These are phyloP conservation scores for Seiridium cupressi DNA, from an alignment of 2,329 filamentous ascomycete species.

Conservation along the genomic window DNA sequence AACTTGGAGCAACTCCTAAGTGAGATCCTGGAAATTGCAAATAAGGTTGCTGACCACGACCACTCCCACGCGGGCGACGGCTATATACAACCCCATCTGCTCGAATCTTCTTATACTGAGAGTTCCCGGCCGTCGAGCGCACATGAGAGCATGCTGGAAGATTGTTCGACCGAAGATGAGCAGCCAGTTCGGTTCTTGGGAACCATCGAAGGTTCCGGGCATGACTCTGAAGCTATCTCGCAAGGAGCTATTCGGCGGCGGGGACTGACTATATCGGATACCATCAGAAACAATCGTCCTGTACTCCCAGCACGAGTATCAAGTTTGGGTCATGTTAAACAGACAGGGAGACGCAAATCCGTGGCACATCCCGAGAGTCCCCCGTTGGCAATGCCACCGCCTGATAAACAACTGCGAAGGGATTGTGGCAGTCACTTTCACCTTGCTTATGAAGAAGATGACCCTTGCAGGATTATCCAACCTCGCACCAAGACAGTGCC, in stretches of 20 bases:
- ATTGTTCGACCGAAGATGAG: slow-evolving; percentile 14
- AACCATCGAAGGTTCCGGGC: slow-evolving; percentile 9
- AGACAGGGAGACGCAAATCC: slow-evolving; percentile 5
- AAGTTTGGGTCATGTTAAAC: slow-evolving; percentile 12
- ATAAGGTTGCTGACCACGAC: slow-evolving; percentile 35
- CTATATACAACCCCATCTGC: slow-evolving; percentile 8
- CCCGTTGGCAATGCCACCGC: slow-evolving; percentile 20
- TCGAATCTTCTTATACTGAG: not conserved
- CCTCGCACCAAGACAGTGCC: slow-evolving; percentile 15
- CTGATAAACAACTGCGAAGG: slow-evolving; percentile 15
- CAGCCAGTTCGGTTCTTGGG: slow-evolving; percentile 10
- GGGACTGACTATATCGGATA: slow-evolving; percentile 12
- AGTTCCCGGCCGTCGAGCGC: slow-evolving; percentile 12
- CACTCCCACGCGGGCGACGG: slow-evolving; percentile 19
- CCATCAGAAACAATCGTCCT: slow-evolving; percentile 18
- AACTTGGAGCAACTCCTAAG: slow-evolving; percentile 45
- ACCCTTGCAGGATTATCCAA: slow-evolving; percentile 12
- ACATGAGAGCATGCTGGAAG: slow-evolving; percentile 14
- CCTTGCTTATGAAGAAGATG: slow-evolving; percentile 20
- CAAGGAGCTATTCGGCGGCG: slow-evolving; percentile 9
- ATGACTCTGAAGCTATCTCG: slow-evolving; percentile 11
- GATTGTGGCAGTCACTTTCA: slow-evolving; percentile 5
- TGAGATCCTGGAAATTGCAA: slow-evolving; percentile 43
- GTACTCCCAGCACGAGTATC: slow-evolving; percentile 6
- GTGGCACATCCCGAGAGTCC: slow-evolving; percentile 12